Evolutionary conservation across 768 basidiomycete genomes (phyloP), one percentile per base, ranked within the genome.

Genomic region (Boletus sp.): DNA sequence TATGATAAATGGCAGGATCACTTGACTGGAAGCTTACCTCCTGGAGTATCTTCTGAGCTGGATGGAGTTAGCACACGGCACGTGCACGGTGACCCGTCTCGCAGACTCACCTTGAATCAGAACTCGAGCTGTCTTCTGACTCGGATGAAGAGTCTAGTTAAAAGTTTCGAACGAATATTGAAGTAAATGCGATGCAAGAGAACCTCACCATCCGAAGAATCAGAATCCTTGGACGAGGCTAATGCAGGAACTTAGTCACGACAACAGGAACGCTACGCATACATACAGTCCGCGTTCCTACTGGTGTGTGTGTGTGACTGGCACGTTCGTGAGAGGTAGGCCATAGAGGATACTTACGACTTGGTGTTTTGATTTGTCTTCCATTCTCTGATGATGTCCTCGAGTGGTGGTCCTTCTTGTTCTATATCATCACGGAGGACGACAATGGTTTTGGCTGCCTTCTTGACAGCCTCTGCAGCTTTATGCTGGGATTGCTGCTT

Each of bases 391-490:
- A 93, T 68, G 49, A 92, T 85, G 34, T 80, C 78, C 46, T 86
- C 84, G 59, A 93, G 68, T 15, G 77, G 66, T n/a, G 83, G 79
- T 4, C 79, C 81, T 10, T 79, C 73, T 37, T 70, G 53, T 34
- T 72, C 63, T 39, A 79, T 62, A 35, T 75, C 77, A 52, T 87
- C 84, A 57, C 84, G 82, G 25, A 90, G 72, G 13, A 83, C 70
- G 38, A 87, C 80, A 15, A 81, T 64, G 45, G 78, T 75, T 68
- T 82, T 84, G 21, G 81, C 88, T 25, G 87, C 88, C 59, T 85
- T 88, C 73, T 83, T 89, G 47, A 93, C 74, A 1, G 86, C 84
- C 53, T 79, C 75, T 9, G 91, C 91, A 8, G 83, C 87, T 62
- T 90, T 90, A 30, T 67, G 65, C 68, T 92, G 87, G 0, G 80